phyloP scores from a whole-genome alignment of 2,329 filamentous ascomycete genomes.

The Talaromyces sp. region DNA sequence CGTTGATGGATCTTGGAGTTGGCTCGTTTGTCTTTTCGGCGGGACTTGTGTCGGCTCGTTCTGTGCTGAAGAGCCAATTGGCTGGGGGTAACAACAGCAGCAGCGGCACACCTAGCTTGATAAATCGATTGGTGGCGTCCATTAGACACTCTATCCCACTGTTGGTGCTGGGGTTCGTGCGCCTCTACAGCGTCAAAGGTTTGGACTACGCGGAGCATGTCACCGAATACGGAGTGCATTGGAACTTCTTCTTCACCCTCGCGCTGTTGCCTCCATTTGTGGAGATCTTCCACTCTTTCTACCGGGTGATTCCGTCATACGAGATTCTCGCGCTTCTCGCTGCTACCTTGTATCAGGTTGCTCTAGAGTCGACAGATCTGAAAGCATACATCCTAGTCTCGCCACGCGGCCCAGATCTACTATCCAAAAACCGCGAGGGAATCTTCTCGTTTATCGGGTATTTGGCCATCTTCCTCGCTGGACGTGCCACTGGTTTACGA shows the following conservation, averaged over 20 bases:
- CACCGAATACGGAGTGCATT: constrained; percentile 95
- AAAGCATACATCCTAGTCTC: constrained; percentile 79
- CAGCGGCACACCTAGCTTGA: constrained; percentile 29
- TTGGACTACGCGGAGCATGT: constrained; percentile 96
- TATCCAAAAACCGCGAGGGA: constrained; percentile 90
- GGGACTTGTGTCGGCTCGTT: constrained; percentile 81
- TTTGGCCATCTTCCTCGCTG: constrained; percentile 87
- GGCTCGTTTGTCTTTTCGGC: constrained; percentile 96
- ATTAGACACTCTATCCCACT: constrained; percentile 79
- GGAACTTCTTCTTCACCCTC: constrained; percentile 99
- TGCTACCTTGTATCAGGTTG: constrained; percentile 65
- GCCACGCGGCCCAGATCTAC: constrained; percentile 64
- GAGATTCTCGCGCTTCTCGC: constrained; percentile 68
- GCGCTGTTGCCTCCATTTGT: constrained; percentile 84
- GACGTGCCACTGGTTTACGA: constrained; percentile 75
- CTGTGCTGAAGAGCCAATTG: constrained; percentile 66
- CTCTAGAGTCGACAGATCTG: constrained; percentile 70
- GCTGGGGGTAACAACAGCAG: constrained; percentile 36
- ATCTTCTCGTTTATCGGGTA: constrained; percentile 95
- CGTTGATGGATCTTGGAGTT: constrained; percentile 96
- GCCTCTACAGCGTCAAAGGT: constrained; percentile 85
- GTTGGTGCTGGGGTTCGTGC: constrained; percentile 70
- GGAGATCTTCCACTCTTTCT: constrained; percentile 70
- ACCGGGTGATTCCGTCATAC: constrained; percentile 69
- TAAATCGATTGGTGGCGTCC: constrained; percentile 58